Conservation (phyloP, 129 eudicot genomes). For the Escallonia herrerae region DNA sequence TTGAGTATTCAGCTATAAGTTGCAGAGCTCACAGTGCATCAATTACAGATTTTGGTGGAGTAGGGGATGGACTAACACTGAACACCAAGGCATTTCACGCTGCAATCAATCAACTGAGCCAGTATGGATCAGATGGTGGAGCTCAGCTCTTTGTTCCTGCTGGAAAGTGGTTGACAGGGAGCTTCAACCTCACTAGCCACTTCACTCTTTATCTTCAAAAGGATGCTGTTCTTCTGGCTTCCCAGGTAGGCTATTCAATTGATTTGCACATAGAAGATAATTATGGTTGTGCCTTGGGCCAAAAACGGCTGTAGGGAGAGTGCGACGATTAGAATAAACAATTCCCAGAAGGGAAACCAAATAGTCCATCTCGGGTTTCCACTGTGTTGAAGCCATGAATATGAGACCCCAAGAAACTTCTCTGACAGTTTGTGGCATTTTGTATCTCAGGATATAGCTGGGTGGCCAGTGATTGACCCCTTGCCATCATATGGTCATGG, state of each 20-base stretch:
- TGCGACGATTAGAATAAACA: no score
- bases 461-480: constrained; percentile 70
- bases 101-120: constrained; percentile 52
- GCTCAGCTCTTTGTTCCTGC: constrained; percentile 81
- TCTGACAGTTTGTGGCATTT: no score
- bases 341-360: no score
- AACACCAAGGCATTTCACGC: constrained; percentile 76
- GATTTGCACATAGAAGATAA: background rate
- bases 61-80: constrained; percentile 81
- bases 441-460: constrained; percentile 50
- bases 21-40: constrained; percentile 86
- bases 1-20: constrained; percentile 66
- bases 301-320: no score
- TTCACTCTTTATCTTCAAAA: constrained; percentile 83
- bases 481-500: constrained; percentile 92
- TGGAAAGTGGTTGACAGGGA: constrained; percentile 87
- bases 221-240: constrained; percentile 88
- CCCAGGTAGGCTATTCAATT: constrained; percentile 47
- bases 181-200: constrained; percentile 84
- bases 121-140: constrained; percentile 70
- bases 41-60: constrained; percentile 73
- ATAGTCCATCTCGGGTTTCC: no score
- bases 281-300: no score
- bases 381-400: no score
- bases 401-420: no score